Evolutionary conservation across 495 filamentous ascomycete species (phyloP), one percentile per base, ranked within the genome.

Genomic region (Haplographium delicatum): DNA sequence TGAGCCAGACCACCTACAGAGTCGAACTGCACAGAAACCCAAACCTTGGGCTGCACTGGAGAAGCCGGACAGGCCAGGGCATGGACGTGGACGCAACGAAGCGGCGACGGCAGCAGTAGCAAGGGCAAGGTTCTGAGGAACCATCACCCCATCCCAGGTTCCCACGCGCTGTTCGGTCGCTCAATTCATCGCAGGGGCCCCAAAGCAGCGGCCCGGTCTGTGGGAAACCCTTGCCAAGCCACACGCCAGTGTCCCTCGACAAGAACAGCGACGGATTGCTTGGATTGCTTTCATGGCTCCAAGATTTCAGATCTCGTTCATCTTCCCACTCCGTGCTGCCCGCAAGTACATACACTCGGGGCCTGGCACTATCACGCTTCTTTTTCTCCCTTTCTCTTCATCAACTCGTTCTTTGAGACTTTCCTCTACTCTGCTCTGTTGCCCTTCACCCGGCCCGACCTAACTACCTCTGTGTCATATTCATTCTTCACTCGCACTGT

Each of bases 181-280:
- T 15, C 38, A 15, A 10, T 3, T 6, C 42, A 44, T 13, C 9
- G 15, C 25, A 27, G 23, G 24, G 13, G 25, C 24, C 24, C 22
- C 20, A 10, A 44, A 24, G 23, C 41, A 44, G 42, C 25, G 19
- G 26, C 0, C 42, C 24, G 5, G 25, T n/a, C 18, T 18, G 35
- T 39, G 46, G 8, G 3, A 44, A 13, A 0, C 31, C 46, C 46
- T 23, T 48, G 46, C 46, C 46, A 38, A 48, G 46, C 46, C 46
- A 48, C 46, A 22, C 44, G n/a, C 46, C 25, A 44, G 20, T 9
- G 5, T 16, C 11, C 31, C 26, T 38, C 31, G 23, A 33, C 6
- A 27, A 40, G 31, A 48, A 28, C 46, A 38, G 46, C 46, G 46
- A 47, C 18, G 31, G 30, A 46, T 33, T 11, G 33, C 13, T 19